Percentiles rank a stretch among this genome's conserved stretches.
phyloP scores from a whole-genome alignment of 2,329 filamentous ascomycete species.

The Pseudogymnoascus pannorum region DNA sequence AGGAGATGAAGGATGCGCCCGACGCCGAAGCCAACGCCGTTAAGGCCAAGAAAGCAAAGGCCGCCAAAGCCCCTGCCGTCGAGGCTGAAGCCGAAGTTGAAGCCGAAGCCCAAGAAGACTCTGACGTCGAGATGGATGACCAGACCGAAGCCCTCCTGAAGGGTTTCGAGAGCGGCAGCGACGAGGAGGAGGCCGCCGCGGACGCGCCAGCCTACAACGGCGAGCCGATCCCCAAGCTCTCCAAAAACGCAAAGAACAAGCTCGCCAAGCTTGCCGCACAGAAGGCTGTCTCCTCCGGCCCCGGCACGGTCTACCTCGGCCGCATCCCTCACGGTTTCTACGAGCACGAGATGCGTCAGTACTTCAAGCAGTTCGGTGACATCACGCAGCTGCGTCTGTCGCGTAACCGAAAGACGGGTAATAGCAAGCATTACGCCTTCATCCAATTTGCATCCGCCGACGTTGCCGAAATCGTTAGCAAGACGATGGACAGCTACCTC shows the following conservation, averaged over 20 bases:
- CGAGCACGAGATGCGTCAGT: constrained; percentile 88
- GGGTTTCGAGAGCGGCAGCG: constrained; percentile 48
- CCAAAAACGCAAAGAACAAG: constrained; percentile 35
- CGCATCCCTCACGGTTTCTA: constrained; percentile 94
- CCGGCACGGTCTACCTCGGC: constrained; percentile 83
- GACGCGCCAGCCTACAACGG: neutral
- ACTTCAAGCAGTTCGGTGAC: constrained; percentile 87
- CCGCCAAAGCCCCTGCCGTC: constrained; percentile 15
- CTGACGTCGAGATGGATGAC: constrained; percentile 33
- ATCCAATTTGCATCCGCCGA: constrained; percentile 73
- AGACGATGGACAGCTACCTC: constrained; percentile 97
- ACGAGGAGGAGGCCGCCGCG: constrained; percentile 34
- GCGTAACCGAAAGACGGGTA: constrained; percentile 85
- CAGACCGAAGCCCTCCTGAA: constrained; percentile 46
- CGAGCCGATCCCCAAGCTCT: constrained; percentile 3
- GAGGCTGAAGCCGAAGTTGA: constrained; percentile 17
- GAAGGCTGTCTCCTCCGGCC: constrained; percentile 40
- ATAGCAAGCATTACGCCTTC: constrained; percentile 90
- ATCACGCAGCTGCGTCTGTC: constrained; percentile 74
- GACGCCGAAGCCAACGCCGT: constrained; percentile 14
- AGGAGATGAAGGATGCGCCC: constrained; percentile 10
- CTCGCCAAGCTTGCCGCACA: constrained; percentile 34
- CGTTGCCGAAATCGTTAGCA: constrained; percentile 84
- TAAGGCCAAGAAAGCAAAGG: constrained; percentile 20
- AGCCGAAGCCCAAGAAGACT: constrained; percentile 28